Evolutionary conservation across 164 flowering plant genomes (phyloP), one percentile per base, ranked within the genome.

Genomic region (Platanus orientalis): DNA sequence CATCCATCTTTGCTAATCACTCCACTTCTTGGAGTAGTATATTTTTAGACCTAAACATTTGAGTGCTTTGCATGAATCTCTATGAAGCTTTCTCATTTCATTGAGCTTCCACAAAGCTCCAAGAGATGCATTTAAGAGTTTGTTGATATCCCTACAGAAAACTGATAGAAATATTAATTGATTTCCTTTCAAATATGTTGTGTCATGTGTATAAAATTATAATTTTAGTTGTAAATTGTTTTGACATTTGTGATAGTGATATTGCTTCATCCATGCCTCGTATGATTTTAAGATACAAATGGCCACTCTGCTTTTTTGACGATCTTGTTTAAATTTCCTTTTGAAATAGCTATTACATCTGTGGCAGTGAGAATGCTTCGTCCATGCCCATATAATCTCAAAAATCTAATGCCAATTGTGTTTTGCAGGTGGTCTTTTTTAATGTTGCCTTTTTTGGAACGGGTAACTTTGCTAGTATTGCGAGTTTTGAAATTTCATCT

Each of bases 401-500:
- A 3, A 54, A 51, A 26, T 51, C 68, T 72, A 55, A 72, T 32
- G 16, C 26, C 6, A 47, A 24, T 30, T 64, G 27, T 65, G 28
- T 44, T 52, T 55, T 73, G 71, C 34, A 93, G 98, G 73, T 93
- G 92, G 89, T 93, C 60, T 77, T 93, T 61, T 90, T 93, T 65
- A 88, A 93, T 74, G 87, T 90, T 70, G 97, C 98, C 28, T 93
- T 93, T 77, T 93, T 93, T 62, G 98, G 98, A 52, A 93, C 94
- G 60, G 98, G 97, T 20, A 90, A 93, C 68, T 93, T 93, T 65
- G 98, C 98, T 47, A 93, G 98, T 68, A 93, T 93, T 68, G 98
- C 98, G 56, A 93, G 98, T 75, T 93, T 93, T 71, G 98, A 93
- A 79, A 93, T 93, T 65, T 93, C 98, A 51, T 93, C 98, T 39